Evolutionary conservation across 2,329 filamentous ascomycete species (phyloP), one percentile per base, ranked within the genome.

Genomic region (Tolypocladium amazonense): DNA sequence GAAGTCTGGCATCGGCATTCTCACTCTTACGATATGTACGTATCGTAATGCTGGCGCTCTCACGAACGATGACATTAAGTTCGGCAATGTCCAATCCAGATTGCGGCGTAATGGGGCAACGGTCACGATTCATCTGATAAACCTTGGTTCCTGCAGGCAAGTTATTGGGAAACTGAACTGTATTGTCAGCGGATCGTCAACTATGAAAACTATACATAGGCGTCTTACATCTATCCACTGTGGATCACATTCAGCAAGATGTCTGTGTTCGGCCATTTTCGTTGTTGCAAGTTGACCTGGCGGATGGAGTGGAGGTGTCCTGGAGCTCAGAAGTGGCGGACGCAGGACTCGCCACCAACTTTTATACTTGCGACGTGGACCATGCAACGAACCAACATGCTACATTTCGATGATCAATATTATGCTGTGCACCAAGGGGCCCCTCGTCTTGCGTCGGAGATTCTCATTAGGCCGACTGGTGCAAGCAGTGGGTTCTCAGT

Each of bases 141-240:
- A 37, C 56, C 11, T n/a, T 38, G 7, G 63, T 66, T 1, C 62
- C 62, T 1, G 58, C 59, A 0, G 66, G 64, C 0, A 71, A 62
- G 23, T 68, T 69, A 27, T 67, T 67, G 27, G 68, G 65, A 9
- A 68, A 68, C 66, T 71, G 47, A 7, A 55, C 15, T 15, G 14
- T 33, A 18, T 39, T 18, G 20, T 55, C 25, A 43, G 58, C 27
- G 38, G 4, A 30, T 11, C 11, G 6, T 2, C 15, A 35, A 12
- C 33, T 23, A 2, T 23, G 52, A 11, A 1, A 14, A 30, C 12
- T 14, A 43, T n/a, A 18, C 15, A 18, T 8, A 20, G 15, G 25
- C 11, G 7, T 12, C 60, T 23, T 62, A 62, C 62, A 56, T 63
- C 62, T 23, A 58, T 52, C 59, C 60, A 63, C 50, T 62, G 39